These are phyloP conservation scores for Arachnopeziza araneosa DNA, from an alignment of 2,329 filamentous ascomycete species.

Conservation along the genomic window DNA sequence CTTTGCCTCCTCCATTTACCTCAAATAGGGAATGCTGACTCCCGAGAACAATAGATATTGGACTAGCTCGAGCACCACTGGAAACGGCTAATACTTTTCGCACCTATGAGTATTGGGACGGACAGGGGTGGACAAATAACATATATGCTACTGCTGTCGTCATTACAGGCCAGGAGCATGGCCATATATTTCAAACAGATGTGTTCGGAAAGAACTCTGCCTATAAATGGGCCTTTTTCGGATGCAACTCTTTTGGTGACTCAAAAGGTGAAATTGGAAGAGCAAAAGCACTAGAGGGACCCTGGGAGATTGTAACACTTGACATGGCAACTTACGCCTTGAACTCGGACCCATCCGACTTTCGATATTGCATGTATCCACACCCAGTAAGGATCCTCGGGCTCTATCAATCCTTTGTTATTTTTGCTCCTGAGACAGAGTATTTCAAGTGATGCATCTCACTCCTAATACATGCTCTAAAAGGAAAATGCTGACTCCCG, in stretches of 20 bases:
- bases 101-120: slow-evolving; percentile 12
- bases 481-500: too few species aligned
- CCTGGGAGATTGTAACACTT: slow-evolving; percentile 7
- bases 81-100: neutral
- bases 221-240: slow-evolving; percentile 16
- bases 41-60: too few species aligned
- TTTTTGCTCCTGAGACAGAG: too few species aligned
- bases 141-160: slow-evolving; percentile 6
- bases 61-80: slow-evolving; percentile 11
- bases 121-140: slow-evolving; percentile 6
- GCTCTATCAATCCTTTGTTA: too few species aligned
- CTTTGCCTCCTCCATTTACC: too few species aligned
- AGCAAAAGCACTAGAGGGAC: slow-evolving; percentile 14
- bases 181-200: slow-evolving; percentile 16
- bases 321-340: neutral
- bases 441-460: too few species aligned
- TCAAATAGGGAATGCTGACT: too few species aligned
- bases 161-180: slow-evolving; percentile 14
- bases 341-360: slow-evolving; percentile 3
- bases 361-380: slow-evolving; percentile 16
- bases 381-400: too few species aligned
- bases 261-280: slow-evolving; percentile 15
- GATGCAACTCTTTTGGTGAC: slow-evolving; percentile 12
- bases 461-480: too few species aligned
- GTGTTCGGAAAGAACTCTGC: slow-evolving; percentile 13